Evolutionary conservation across 257 asterid species (phyloP), one percentile per base, ranked within the genome.

Genomic region (Linderniella brevidens): DNA sequence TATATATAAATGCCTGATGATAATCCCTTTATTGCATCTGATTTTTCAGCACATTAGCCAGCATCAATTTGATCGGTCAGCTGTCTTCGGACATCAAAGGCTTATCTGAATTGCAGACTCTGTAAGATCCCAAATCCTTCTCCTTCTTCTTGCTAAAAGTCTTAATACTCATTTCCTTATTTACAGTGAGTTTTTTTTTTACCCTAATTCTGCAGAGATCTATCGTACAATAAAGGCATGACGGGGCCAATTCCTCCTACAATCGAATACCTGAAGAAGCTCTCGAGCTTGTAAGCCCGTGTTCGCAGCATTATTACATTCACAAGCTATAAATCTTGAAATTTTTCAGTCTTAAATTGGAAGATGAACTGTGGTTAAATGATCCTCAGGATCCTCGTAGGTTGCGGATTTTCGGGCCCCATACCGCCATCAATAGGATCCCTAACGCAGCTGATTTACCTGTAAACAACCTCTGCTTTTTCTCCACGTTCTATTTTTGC

Each of bases 321-420:
- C 11, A 8, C 9, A 13, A 41, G 11, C 17, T 13, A 3, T 2
- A 13, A 15, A 13, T 9, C 11, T 10, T 9, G 14, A 25, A 25
- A 12, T 13, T 14, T 14, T 45, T 45, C 15, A 11, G 16, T 8
- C 3, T 13, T 13, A 9, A 46, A 11, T 17, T 17, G 51, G 4
- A 29, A 17, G 12, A 35, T 1, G 3, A 17, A 17, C 1, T 17
- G n/a, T 5, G 13, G 13, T 13, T 11, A 13, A 10, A 13, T 39
- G 43, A 44, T 56, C 71, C 58, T 49, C 94, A 88, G 98, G 56
- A 66, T 71, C 39, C 77, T 88, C 9, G 70, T 72, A 16, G 95
- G 98, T 9, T 88, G 98, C 65, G 72, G 87, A 55, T 88, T 88
- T 69, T 63, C 74, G 17, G 90, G 95, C 58, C 61, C n/a, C n/a